Conservation (phyloP, 108 stramenopile genomes). For the Cylindrotheca closterium region DNA sequence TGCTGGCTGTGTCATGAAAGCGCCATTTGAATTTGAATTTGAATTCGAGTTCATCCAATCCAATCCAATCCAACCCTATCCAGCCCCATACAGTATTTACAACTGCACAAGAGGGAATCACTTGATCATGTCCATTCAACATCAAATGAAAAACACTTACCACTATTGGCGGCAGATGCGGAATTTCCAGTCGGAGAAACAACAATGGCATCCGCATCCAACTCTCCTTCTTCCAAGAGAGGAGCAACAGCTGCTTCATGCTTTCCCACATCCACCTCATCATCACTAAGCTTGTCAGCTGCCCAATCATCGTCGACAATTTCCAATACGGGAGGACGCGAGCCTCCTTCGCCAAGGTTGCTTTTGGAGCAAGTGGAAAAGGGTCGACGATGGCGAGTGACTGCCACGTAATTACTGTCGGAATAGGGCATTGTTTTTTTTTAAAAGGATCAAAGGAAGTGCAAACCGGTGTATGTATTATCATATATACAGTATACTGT, state of each 20-base stretch:
- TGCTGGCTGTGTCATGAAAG: background rate
- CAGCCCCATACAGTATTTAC: background rate
- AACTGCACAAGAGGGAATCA: background rate
- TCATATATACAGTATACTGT: no score
- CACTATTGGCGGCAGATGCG: constrained; percentile 51
- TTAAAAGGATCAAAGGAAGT: no score
- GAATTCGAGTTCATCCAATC: no score
- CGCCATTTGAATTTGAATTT: no score
- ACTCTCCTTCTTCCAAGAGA: constrained; percentile 72
- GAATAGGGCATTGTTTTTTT: constrained; percentile 28
- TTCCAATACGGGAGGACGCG: constrained; percentile 49
- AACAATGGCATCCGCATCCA: constrained; percentile 79
- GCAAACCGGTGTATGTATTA: no score
- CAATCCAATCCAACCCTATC: background rate
- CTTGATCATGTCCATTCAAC: no score
- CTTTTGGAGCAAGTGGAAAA: constrained; percentile 4
- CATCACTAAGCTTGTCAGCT: constrained; percentile 66
- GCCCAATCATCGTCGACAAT: constrained; percentile 82
- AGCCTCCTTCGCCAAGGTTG: constrained; percentile 13
- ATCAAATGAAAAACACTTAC: no score
- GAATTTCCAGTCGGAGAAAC: constrained; percentile 71
- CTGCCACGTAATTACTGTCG: constrained; percentile 73
- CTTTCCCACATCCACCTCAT: constrained; percentile 64
- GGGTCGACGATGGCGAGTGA: constrained; percentile 60
- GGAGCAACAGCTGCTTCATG: constrained; percentile 64